phyloP scores from a whole-genome alignment of 73 alveolate genomes.

The Paramecium pentaurelia region DNA sequence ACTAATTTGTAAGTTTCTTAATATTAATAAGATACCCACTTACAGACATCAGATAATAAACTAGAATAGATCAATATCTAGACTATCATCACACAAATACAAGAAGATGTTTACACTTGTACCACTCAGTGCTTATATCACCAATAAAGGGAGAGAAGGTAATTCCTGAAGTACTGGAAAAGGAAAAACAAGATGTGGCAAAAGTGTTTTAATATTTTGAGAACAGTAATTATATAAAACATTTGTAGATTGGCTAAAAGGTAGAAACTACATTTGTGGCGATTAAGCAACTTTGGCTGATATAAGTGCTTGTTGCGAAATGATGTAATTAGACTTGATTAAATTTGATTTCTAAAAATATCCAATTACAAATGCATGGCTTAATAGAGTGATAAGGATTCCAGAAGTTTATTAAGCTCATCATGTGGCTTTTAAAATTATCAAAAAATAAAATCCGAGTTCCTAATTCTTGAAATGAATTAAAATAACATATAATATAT shows the following conservation, averaged over 20 bases:
- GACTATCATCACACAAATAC: conserved; percentile 44
- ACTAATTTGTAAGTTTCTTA: neutral
- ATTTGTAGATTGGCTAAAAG: neutral
- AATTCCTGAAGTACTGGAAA: neutral
- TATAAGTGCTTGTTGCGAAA: conserved; percentile 19
- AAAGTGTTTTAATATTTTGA: neutral
- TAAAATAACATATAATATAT: neutral
- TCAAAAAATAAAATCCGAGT: neutral
- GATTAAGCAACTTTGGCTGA: conserved; percentile 23
- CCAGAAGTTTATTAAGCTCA: conserved; percentile 10
- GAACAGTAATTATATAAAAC: neutral
- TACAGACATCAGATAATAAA: neutral
- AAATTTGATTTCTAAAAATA: conserved; percentile 14
- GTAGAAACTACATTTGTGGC: neutral
- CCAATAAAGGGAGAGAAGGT: neutral
- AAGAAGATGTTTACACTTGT: neutral
- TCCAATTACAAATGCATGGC: neutral
- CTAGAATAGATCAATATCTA: conserved; percentile 27
- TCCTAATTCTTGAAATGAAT: neutral
- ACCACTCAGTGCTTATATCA: neutral
- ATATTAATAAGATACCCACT: neutral
- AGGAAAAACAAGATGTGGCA: neutral
- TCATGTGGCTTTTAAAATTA: neutral
- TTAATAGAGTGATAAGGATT: neutral
- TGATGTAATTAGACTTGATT: conserved; percentile 22